Evolutionary conservation across 2,329 filamentous ascomycete species (phyloP).

Genomic region (Madurella fahalii): DNA sequence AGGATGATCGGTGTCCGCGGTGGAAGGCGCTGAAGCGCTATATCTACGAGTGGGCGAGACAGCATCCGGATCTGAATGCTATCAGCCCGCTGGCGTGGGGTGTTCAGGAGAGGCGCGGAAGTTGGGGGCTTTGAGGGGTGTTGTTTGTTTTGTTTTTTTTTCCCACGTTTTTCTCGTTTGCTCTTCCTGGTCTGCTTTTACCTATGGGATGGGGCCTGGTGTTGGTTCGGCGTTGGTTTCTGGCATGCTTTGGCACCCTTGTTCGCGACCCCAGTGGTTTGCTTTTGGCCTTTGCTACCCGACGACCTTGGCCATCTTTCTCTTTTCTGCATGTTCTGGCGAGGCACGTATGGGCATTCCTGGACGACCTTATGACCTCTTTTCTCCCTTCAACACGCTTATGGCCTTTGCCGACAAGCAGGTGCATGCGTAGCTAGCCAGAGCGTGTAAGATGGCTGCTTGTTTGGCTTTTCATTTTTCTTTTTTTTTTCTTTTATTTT

Average conservation of each 20-base stretch:
- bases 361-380: constrained; percentile 1
- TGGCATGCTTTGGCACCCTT: background rate
- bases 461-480: background rate
- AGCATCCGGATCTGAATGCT: constrained; percentile 70
- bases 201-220: background rate
- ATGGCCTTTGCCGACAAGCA: background rate
- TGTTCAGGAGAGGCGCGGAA: constrained; percentile 61
- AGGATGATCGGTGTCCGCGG: constrained; percentile 57
- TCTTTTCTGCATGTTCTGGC: background rate
- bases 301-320: background rate
- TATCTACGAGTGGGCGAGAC: constrained; percentile 82
- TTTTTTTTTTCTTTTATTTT: background rate
- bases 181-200: background rate
- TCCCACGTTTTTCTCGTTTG: too few species aligned
- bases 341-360: background rate
- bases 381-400: background rate
- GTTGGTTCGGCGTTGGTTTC: background rate
- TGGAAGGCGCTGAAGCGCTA: constrained; percentile 84
- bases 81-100: constrained; percentile 63
- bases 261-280: background rate
- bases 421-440: background rate
- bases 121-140: constrained; percentile 60
- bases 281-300: background rate
- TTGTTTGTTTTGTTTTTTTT: constrained; percentile 10
- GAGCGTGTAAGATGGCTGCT: background rate